These are phyloP conservation scores for Alternaria longipes DNA, from an alignment of 2,329 filamentous ascomycete species.

Conservation along the genomic window DNA sequence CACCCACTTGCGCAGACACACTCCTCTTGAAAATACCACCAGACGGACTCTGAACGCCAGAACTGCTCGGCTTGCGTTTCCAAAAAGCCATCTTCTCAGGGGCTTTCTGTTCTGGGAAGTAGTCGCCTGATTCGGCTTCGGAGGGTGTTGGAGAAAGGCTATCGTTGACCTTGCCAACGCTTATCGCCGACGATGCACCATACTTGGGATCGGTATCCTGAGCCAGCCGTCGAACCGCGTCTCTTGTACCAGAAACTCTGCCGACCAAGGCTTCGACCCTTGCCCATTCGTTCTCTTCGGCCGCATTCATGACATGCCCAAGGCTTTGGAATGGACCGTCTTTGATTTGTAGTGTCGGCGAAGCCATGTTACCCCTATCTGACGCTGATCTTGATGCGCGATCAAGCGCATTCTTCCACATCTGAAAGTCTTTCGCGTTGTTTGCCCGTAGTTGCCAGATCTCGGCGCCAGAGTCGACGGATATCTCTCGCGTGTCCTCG, in stretches of 20 bases:
- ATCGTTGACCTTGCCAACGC: constrained; percentile 41
- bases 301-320: constrained; percentile 37
- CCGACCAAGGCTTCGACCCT: constrained; percentile 87
- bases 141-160: constrained; percentile 52
- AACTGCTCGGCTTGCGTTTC: constrained; percentile 81
- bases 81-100: constrained; percentile 80
- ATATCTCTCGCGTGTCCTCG: constrained; percentile 88
- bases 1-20: constrained; percentile 63
- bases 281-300: constrained; percentile 85
- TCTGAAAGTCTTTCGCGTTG: constrained; percentile 83
- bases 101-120: constrained; percentile 57
- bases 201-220: constrained; percentile 81
- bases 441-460: constrained; percentile 92
- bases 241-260: constrained; percentile 84
- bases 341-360: constrained; percentile 42
- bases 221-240: constrained; percentile 85
- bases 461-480: constrained; percentile 95
- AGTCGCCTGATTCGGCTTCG: constrained; percentile 62
- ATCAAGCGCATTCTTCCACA: constrained; percentile 88
- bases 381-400: constrained; percentile 70
- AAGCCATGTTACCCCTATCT: constrained; percentile 29
- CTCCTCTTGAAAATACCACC: constrained; percentile 58
- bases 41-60: constrained; percentile 53
- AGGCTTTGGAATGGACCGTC: constrained; percentile 32
- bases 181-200: constrained; percentile 45